A percentile compares a stretch with the other conserved stretches of the same genome.
phyloP scores from a whole-genome alignment of 208 protist genomes.

The Crithidia fasciculata region DNA sequence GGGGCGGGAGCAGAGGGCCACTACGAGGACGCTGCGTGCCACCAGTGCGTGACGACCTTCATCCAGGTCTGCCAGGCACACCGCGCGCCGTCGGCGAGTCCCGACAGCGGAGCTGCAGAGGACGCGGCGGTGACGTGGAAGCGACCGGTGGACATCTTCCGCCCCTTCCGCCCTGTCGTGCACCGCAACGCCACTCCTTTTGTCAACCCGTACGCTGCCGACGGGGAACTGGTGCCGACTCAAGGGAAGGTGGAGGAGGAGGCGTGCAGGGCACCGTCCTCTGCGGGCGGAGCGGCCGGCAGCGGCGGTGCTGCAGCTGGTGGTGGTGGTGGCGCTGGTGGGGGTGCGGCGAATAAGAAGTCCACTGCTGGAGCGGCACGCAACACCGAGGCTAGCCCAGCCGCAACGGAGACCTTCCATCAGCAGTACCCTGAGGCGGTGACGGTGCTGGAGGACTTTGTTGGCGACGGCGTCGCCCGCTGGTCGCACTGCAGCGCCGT shows the following conservation, averaged over 20 bases:
- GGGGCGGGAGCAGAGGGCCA: conserved; percentile 3
- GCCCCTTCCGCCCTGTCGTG: conserved; percentile 91
- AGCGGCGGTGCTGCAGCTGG: not conserved
- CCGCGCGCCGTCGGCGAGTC: not conserved
- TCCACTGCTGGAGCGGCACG: conserved; percentile 3
- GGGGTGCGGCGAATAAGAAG: not conserved
- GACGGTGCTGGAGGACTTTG: conserved; percentile 57
- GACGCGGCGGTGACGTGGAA: conserved; percentile 56
- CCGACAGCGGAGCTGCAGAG: not conserved
- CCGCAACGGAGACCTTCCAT: conserved; percentile 45
- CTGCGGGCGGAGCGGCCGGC: not conserved
- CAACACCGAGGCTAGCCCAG: conserved; percentile 15
- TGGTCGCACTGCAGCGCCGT: conserved; percentile 40
- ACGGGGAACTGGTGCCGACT: conserved; percentile 33
- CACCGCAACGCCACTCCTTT: conserved; percentile 87
- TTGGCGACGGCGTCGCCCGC: conserved; percentile 39
- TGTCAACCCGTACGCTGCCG: conserved; percentile 71
- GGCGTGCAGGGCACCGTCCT: conserved; percentile 17
- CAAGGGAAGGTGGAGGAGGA: conserved; percentile 49
- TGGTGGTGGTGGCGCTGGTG: not conserved
- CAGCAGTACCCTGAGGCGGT: conserved; percentile 80
- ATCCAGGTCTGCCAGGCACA: conserved; percentile 1
- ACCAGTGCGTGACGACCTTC: conserved; percentile 16
- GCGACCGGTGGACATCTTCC: conserved; percentile 69
- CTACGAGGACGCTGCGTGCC: conserved; percentile 20